These are phyloP conservation scores for Waltergamsia citrina DNA, from an alignment of 2,329 filamentous ascomycete genomes.

Conservation along the genomic window DNA sequence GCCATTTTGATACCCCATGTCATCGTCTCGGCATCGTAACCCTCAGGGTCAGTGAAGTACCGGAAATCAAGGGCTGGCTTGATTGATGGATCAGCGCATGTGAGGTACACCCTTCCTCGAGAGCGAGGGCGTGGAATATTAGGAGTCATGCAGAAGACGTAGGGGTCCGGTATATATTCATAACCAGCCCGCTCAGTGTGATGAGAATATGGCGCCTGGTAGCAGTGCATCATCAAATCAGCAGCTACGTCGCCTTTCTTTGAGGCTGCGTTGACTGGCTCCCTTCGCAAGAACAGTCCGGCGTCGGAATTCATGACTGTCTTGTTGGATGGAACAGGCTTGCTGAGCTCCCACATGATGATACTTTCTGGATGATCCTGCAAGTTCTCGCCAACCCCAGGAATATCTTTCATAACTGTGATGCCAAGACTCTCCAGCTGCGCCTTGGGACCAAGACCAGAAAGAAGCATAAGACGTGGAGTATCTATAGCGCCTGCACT, in stretches of 20 bases:
- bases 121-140: constrained; percentile 81
- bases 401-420: constrained; percentile 43
- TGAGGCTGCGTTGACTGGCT: constrained; percentile 55
- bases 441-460: constrained; percentile 44
- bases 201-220: constrained; percentile 85
- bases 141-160: constrained; percentile 89
- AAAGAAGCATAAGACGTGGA: constrained; percentile 54
- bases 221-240: constrained; percentile 95
- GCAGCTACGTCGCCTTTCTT: constrained; percentile 66
- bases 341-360: constrained; percentile 69
- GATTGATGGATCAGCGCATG: constrained; percentile 62
- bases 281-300: constrained; percentile 76
- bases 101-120: constrained; percentile 68
- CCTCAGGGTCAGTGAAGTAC: constrained; percentile 81
- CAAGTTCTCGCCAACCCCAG: constrained; percentile 52
- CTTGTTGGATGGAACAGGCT: constrained; percentile 64
- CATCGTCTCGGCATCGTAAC: constrained; percentile 75
- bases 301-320: constrained; percentile 89
- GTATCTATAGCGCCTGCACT: constrained; percentile 76
- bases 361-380: constrained; percentile 53
- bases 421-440: constrained; percentile 46
- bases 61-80: constrained; percentile 82
- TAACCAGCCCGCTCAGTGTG: constrained; percentile 78
- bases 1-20: constrained; percentile 69
- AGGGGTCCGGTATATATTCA: constrained; percentile 50